Evolutionary conservation across 2,329 filamentous ascomycete genomes (phyloP).

Genomic region (Sporothrix pseudoabietina): DNA sequence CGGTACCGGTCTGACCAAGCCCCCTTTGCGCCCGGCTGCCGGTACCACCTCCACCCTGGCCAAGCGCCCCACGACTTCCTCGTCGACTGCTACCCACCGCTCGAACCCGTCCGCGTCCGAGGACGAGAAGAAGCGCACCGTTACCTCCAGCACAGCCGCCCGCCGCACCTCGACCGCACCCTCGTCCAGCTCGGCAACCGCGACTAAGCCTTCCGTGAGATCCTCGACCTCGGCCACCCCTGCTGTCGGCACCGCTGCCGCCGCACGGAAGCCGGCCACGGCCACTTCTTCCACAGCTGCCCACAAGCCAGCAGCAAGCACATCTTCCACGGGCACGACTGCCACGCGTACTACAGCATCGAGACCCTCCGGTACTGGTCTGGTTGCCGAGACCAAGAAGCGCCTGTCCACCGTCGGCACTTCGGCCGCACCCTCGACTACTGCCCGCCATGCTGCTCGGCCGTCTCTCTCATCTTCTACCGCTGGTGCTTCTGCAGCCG

Average conservation of each 20-base stretch:
- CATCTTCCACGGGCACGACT: constrained; percentile 43
- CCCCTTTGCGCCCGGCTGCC: constrained; percentile 39
- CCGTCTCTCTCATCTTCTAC: constrained; percentile 40
- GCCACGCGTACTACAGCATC: constrained; percentile 40
- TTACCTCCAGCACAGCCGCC: constrained; percentile 35
- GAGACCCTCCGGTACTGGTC: constrained; percentile 42
- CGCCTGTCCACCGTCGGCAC: constrained; percentile 56
- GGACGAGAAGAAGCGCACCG: constrained; percentile 44
- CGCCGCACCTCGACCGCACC: constrained; percentile 43
- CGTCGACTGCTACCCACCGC: constrained; percentile 40
- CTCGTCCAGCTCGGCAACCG: constrained; percentile 30
- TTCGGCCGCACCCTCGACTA: constrained; percentile 45
- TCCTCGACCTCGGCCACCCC: constrained; percentile 17
- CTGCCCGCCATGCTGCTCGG: constrained; percentile 49
- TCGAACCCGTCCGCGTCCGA: constrained; percentile 44
- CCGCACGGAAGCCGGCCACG: constrained; percentile 41
- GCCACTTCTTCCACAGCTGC: constrained; percentile 35
- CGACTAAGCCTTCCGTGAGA: constrained; percentile 24
- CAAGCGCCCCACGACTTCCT: constrained; percentile 41
- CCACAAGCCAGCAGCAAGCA: constrained; percentile 41
- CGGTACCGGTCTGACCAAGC: constrained; percentile 39
- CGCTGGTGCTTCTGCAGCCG: constrained; percentile 42
- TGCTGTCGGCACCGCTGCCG: constrained; percentile 37
- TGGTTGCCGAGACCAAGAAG: constrained; percentile 57
- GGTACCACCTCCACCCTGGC: constrained; percentile 36